Base-by-base conservation (phyloP, 805 yeast species). In the Ogataea neopini region DNA sequence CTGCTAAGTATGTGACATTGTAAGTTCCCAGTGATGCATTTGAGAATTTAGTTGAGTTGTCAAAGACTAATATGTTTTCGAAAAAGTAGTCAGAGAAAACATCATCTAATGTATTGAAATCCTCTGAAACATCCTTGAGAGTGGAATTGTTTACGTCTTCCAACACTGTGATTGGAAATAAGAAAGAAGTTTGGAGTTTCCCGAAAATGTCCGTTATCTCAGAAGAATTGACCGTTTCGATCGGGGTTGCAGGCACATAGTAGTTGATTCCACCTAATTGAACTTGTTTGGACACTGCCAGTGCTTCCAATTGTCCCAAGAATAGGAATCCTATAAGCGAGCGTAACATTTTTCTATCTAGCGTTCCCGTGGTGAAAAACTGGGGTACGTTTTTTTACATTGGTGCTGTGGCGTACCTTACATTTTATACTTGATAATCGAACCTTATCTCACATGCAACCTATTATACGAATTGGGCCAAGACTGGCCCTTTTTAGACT, bases 211-310 rank as follows among this genome's bases (percentile, higher is more conserved):
- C 37, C 13, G 43, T 13, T 13, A 44, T 13, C 17, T 36, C 26
- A 14, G 43, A 6, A 6, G 7, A 26, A 23, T 40, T 38, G 28
- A 44, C 13, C 3, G 51, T 34, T 10, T 40, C 44, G 17, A 35
- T 33, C 5, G 51, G 51, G 13, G 30, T 22, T 3, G 38, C 45
- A 4, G 51, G 51, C 20, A 48, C 45, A 26, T 48, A 48, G 43
- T 48, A 48, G 7, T 41, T 22, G 33, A 44, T 23, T 17, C 41
- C 28, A 11, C 48, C 48, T 2, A 48, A 45, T 10, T 36, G 35
- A 26, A 48, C 48, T 34, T 48, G 51, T 30, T 48, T 48, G 34
- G 51, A 48, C 15, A 48, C 48, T 10, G 40, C 26, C 7, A 48
- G 40, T n/a, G 45, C 45, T 25, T 29, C 19, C 14, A 39, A 6